Evolutionary conservation across 257 asterid species (phyloP).

Genomic region (Solanum bukasovii): DNA sequence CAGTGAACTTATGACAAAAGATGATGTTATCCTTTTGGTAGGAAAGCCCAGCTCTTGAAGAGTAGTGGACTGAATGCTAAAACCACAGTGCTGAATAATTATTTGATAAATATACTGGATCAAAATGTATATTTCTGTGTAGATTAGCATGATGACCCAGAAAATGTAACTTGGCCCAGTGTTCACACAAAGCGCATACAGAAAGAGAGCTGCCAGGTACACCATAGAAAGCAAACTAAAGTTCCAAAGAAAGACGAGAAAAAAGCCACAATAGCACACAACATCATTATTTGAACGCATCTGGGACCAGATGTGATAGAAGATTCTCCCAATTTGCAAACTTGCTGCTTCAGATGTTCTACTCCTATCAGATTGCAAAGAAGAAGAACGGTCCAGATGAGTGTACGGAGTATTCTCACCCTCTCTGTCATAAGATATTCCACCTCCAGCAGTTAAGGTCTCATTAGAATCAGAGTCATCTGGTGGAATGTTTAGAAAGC

Average conservation of each 20-base stretch:
- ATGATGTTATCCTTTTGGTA: slow-evolving; percentile 56
- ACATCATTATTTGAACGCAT: slow-evolving; percentile 89
- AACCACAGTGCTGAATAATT: slow-evolving; percentile 90
- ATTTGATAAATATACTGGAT: slow-evolving; percentile 88
- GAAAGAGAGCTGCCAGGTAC: slow-evolving; percentile 76
- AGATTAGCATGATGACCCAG: slow-evolving; percentile 91
- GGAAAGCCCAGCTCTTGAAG: slow-evolving; percentile 82
- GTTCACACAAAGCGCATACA: slow-evolving; percentile 89
- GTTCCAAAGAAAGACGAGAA: slow-evolving; percentile 87
- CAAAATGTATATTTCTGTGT: slow-evolving; percentile 75
- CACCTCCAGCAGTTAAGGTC: slow-evolving; percentile 38
- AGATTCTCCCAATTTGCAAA: slow-evolving; percentile 68
- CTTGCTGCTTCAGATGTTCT: slow-evolving; percentile 60
- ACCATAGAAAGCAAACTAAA: slow-evolving; percentile 97
- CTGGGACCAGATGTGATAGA: slow-evolving; percentile 81
- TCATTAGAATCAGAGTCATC: slow-evolving; percentile 74
- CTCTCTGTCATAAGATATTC: slow-evolving; percentile 17
- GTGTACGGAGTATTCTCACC: slow-evolving; percentile 14
- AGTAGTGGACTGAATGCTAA: slow-evolving; percentile 54
- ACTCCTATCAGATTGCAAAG: slow-evolving; percentile 75
- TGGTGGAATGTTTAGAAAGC: slow-evolving; percentile 66
- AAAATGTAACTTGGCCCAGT: slow-evolving; percentile 87
- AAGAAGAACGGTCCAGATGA: slow-evolving; percentile 49
- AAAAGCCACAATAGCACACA: slow-evolving; percentile 87
- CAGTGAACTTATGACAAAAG: slow-evolving; percentile 77